These are phyloP conservation scores for Lentinula sp. DNA, from an alignment of 768 basidiomycete species.

Conservation along the genomic window DNA sequence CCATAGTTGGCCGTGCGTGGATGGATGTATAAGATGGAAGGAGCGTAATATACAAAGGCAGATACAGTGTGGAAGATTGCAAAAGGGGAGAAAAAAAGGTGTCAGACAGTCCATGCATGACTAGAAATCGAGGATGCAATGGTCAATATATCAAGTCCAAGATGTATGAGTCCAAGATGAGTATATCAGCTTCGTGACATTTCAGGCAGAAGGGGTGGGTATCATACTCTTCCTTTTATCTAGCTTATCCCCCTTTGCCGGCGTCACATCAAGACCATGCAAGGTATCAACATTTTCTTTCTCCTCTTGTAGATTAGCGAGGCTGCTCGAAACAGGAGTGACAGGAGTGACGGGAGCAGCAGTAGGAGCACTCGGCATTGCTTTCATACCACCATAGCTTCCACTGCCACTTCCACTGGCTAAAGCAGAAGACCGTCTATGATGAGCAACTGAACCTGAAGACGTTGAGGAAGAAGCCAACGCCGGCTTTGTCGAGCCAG, in stretches of 20 bases:
- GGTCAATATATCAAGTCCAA: not conserved
- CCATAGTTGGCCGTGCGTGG: too few relatives aligned
- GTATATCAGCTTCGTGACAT: too few relatives aligned
- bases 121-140: not conserved
- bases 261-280: not conserved
- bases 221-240: conserved; percentile 25
- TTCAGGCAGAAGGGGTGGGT: conserved; percentile 22
- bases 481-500: conserved; percentile 25
- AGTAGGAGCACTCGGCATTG: conserved; percentile 21
- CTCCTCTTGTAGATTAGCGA: conserved; percentile 34
- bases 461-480: conserved; percentile 17
- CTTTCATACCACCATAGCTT: not conserved
- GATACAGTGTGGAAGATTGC: not conserved
- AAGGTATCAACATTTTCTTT: conserved; percentile 50
- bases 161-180: not conserved
- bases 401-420: not conserved
- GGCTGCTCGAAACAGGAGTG: conserved; percentile 29
- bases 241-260: conserved; percentile 5
- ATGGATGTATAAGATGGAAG: too few relatives aligned
- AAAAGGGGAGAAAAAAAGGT: not conserved
- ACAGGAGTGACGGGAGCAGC: not conserved
- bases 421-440: conserved; percentile 2
- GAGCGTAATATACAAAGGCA: not conserved
- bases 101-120: not conserved
- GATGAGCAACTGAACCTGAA: conserved; percentile 16